A percentile compares a stretch with the other conserved stretches of the same genome.
Evolutionary conservation across 2,329 filamentous ascomycete genomes (phyloP).

Genomic region (Emergomyces orientalis): DNA sequence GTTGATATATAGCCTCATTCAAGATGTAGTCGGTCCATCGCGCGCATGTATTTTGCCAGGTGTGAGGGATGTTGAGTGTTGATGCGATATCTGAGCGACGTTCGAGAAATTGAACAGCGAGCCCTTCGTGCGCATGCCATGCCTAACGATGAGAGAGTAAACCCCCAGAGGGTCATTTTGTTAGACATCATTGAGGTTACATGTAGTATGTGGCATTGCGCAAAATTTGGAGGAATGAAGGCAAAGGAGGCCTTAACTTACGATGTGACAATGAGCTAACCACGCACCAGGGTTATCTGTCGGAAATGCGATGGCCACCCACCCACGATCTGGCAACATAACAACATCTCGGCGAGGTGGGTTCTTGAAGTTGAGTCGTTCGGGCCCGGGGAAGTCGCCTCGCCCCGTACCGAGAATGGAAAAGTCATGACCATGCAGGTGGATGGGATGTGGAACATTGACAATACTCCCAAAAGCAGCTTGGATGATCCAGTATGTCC

Average conservation of each 20-base stretch:
- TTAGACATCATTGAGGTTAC: not conserved
- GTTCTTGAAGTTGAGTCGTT: conserved; percentile 20
- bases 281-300: conserved; percentile 38
- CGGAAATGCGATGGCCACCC: conserved; percentile 34
- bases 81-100: conserved; percentile 10
- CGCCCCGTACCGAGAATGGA: conserved; percentile 19
- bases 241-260: not conserved
- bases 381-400: conserved; percentile 15
- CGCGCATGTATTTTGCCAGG: conserved; percentile 1
- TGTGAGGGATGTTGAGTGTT: not conserved
- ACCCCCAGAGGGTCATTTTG: not conserved
- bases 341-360: conserved; percentile 34
- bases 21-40: conserved; percentile 4
- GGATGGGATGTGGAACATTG: conserved; percentile 31
- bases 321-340: conserved; percentile 30
- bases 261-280: conserved; percentile 38
- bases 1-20: not conserved
- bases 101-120: conserved; percentile 23
- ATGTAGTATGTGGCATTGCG: not conserved
- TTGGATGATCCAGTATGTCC: conserved; percentile 44
- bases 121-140: conserved; percentile 20
- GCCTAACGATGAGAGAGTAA: conserved; percentile 1
- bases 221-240: not conserved
- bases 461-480: conserved; percentile 24
- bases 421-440: conserved; percentile 26